Conservation (phyloP, 2,329 filamentous ascomycete genomes). For the Fusarium sp. region DNA sequence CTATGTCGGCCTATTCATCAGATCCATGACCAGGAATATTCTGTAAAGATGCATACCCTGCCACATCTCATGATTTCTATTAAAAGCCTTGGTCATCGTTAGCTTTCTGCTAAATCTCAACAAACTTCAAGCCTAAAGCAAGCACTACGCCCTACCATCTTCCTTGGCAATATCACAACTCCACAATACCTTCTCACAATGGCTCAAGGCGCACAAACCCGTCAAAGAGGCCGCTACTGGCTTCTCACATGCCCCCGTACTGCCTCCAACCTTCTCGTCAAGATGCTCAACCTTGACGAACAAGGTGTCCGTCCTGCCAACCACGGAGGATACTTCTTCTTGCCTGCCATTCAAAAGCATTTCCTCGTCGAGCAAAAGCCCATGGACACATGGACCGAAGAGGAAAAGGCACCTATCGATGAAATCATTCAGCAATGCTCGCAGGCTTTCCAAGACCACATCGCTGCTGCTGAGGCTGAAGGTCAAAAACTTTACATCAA, state of each 20-base stretch:
- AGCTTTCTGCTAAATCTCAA: background rate
- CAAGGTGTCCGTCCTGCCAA: constrained; percentile 29
- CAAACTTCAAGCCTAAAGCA: background rate
- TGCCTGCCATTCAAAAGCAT: constrained; percentile 8
- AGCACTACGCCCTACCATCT: background rate
- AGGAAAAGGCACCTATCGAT: constrained; percentile 1
- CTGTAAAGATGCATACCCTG: no score
- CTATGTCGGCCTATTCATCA: background rate
- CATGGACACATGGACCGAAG: constrained; percentile 27
- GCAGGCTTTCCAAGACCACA: constrained; percentile 22
- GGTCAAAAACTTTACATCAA: constrained; percentile 26
- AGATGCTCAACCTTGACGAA: constrained; percentile 35
- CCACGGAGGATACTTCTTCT: constrained; percentile 37
- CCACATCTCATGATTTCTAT: no score
- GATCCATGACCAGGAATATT: background rate
- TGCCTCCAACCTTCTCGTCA: constrained; percentile 36
- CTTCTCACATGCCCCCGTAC: constrained; percentile 35
- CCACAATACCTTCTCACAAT: background rate
- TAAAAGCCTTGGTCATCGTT: background rate
- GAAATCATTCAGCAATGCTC: constrained; percentile 9
- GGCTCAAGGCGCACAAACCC: constrained; percentile 16
- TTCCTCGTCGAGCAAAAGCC: constrained; percentile 8
- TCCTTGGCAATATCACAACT: background rate
- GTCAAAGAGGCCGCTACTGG: constrained; percentile 25
- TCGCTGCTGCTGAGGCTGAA: constrained; percentile 25